These are phyloP conservation scores for Asterophora parasitica DNA, from an alignment of 768 basidiomycete genomes.

Conservation along the genomic window DNA sequence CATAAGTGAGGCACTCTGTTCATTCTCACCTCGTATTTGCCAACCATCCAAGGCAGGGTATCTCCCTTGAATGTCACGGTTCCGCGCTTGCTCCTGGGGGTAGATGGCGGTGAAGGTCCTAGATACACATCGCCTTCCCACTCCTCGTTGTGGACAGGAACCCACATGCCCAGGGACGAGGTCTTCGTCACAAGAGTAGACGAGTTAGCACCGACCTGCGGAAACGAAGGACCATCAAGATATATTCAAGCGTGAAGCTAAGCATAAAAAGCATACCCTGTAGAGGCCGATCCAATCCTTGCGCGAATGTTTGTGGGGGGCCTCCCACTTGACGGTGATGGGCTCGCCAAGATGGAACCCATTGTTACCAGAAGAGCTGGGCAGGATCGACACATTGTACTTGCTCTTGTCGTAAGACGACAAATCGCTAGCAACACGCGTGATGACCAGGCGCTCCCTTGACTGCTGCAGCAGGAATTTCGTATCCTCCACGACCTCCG, in stretches of 20 bases:
- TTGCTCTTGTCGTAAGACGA: constrained; percentile 74
- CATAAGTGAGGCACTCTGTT: not conserved
- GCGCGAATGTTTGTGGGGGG: constrained; percentile 79
- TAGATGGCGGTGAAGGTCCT: constrained; percentile 34
- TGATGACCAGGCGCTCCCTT: constrained; percentile 85
- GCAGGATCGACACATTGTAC: constrained; percentile 66
- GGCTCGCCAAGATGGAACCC: constrained; percentile 90
- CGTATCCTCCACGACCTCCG: constrained; percentile 90
- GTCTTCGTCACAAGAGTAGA: constrained; percentile 79
- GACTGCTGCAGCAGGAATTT: constrained; percentile 89
- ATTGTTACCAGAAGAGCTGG: constrained; percentile 42
- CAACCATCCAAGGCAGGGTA: constrained; percentile 80
- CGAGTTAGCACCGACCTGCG: constrained; percentile 82
- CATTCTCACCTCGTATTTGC: constrained; percentile 72
- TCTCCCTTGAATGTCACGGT: constrained; percentile 71
- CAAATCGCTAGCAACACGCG: constrained; percentile 79
- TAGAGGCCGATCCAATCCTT: constrained; percentile 97
- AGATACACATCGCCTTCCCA: constrained; percentile 87
- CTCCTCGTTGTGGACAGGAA: constrained; percentile 85
- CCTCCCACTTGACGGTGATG: constrained; percentile 82
- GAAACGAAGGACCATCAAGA: not conserved
- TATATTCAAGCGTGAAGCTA: too few species aligned
- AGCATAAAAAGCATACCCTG: constrained; percentile 40
- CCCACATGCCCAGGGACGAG: constrained; percentile 87
- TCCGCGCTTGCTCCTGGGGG: constrained; percentile 49